Percentiles rank a stretch among this genome's conserved stretches.
These are phyloP conservation scores for Punctularia strigosozonata DNA, from an alignment of 768 basidiomycete species.

Conservation along the genomic window DNA sequence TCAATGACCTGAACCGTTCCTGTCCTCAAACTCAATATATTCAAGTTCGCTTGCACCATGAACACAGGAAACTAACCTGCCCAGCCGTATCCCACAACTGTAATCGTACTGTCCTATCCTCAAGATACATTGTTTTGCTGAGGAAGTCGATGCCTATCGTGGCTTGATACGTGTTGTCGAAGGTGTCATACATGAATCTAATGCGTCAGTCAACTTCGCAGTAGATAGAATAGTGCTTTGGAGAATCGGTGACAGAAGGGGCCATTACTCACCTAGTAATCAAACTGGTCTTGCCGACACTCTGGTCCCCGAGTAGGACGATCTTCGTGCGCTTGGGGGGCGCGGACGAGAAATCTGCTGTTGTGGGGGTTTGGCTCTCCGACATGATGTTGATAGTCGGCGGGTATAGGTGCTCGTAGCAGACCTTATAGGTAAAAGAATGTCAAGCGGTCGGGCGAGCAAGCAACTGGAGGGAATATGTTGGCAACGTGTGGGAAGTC, in stretches of 20 bases:
- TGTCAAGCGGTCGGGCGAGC: no score
- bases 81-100: conserved; percentile 99
- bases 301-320: conserved; percentile 92
- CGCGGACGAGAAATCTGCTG: conserved; percentile 77
- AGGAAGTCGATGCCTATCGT: conserved; percentile 98
- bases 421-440: no score
- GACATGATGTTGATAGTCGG: background rate
- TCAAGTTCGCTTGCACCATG: background rate
- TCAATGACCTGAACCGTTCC: conserved; percentile 96
- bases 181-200: conserved; percentile 99
- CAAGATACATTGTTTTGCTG: conserved; percentile 99
- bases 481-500: no score
- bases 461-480: no score
- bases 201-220: conserved; percentile 1
- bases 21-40: conserved; percentile 16
- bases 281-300: conserved; percentile 96
- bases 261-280: conserved; percentile 68
- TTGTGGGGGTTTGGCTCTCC: conserved; percentile 38
- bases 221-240: conserved; percentile 1
- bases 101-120: conserved; percentile 93
- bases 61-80: conserved; percentile 41
- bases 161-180: conserved; percentile 98
- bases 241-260: conserved; percentile 1
- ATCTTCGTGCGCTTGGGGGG: conserved; percentile 95
- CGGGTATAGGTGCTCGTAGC: no score